Evolutionary conservation across 768 basidiomycete species (phyloP).

Genomic region (Collybia sordida): DNA sequence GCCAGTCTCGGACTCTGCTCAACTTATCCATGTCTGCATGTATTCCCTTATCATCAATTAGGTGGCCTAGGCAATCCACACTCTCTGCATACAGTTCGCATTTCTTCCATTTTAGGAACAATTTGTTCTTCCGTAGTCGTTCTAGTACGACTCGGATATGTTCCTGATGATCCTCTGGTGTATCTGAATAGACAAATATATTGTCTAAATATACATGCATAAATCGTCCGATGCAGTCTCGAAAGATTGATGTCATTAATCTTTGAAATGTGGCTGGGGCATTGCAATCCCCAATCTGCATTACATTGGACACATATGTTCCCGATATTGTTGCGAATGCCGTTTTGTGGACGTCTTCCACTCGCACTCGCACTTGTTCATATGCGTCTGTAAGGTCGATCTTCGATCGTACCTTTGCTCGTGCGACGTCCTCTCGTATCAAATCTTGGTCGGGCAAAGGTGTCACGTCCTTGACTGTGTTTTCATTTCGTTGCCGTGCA

Average conservation of each 20-base stretch:
- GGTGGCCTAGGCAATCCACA: constrained; percentile 38
- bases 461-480: constrained; percentile 37
- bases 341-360: constrained; percentile 26
- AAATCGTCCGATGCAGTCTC: constrained; percentile 32
- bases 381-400: constrained; percentile 42
- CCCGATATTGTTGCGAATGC: constrained; percentile 37
- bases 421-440: constrained; percentile 27
- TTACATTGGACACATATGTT: constrained; percentile 34
- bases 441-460: constrained; percentile 41
- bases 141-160: constrained; percentile 31
- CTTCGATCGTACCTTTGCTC: constrained; percentile 31
- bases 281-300: constrained; percentile 48
- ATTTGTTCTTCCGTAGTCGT: constrained; percentile 2
- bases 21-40: constrained; percentile 37
- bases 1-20: constrained; percentile 28
- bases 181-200: constrained; percentile 36
- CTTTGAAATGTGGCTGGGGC: constrained; percentile 45
- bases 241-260: constrained; percentile 43
- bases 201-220: constrained; percentile 46
- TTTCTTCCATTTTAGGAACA: constrained; percentile 33
- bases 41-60: constrained; percentile 36
- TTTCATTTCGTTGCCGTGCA: constrained; percentile 33
- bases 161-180: constrained; percentile 34
- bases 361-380: constrained; percentile 36
- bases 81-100: constrained; percentile 26